These are phyloP conservation scores for Peronospora tabacina DNA, from an alignment of 352 stramenopile species.

Conservation along the genomic window DNA sequence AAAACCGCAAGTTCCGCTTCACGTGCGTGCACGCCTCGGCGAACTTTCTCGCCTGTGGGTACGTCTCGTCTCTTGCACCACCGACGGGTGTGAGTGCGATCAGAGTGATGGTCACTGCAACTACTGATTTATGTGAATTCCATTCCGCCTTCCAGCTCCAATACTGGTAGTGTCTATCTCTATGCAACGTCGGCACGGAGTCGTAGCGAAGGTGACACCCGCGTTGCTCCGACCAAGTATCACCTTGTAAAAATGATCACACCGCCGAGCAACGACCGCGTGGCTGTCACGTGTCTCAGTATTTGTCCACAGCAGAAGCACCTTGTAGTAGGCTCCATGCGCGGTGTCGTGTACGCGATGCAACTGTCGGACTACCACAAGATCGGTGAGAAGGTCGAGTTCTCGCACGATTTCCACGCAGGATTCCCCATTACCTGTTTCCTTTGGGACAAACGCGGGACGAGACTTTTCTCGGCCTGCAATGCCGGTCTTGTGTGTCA, in stretches of 20 bases:
- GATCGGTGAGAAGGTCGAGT: conserved; percentile 84
- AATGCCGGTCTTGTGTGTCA: conserved; percentile 71
- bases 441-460: conserved; percentile 62
- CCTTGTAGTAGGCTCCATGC: conserved; percentile 71
- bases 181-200: conserved; percentile 59
- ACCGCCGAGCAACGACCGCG: conserved; percentile 58
- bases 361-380: conserved; percentile 81
- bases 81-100: conserved; percentile 6
- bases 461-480: conserved; percentile 75
- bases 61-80: conserved; percentile 12
- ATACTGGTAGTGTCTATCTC: conserved; percentile 74
- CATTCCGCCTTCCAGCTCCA: conserved; percentile 37
- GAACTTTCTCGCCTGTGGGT: conserved; percentile 83
- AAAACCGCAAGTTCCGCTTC: conserved; percentile 62
- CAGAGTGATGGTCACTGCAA: conserved; percentile 23
- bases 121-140: conserved; percentile 16
- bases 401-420: conserved; percentile 79
- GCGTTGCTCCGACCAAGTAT: conserved; percentile 39
- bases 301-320: conserved; percentile 78
- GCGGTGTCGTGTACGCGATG: conserved; percentile 71
- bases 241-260: conserved; percentile 86
- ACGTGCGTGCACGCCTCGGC: conserved; percentile 80
- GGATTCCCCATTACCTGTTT: conserved; percentile 78
- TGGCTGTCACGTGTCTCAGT: conserved; percentile 63
- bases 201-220: conserved; percentile 26